A percentile compares a stretch with the other conserved stretches of the same genome.
Conservation (phyloP, 345 rosid species). For the Populus davidiana region DNA sequence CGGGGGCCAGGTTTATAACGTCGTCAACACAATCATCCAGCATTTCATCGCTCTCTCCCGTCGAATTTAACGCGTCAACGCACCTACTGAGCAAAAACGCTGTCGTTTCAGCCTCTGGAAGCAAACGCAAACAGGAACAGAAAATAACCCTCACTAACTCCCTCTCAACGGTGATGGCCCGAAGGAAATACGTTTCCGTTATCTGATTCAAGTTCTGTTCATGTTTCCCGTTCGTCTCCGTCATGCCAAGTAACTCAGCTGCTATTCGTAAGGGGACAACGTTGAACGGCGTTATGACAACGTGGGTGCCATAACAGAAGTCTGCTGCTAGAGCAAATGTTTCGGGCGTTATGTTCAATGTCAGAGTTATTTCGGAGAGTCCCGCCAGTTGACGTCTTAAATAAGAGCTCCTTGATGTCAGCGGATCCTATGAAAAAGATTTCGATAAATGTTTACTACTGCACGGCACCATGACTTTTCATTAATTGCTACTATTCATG, state of each 20-base stretch:
- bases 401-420: constrained; percentile 58
- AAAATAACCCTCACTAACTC: constrained; percentile 51
- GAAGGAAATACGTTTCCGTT: constrained; percentile 64
- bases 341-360: constrained; percentile 67
- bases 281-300: constrained; percentile 67
- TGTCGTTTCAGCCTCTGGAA: constrained; percentile 76
- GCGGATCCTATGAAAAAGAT: constrained; percentile 43
- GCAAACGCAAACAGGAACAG: constrained; percentile 52
- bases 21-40: constrained; percentile 43
- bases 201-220: constrained; percentile 46
- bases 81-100: constrained; percentile 56
- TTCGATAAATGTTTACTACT: too few species aligned
- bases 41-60: constrained; percentile 33
- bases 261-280: constrained; percentile 62
- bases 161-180: constrained; percentile 33
- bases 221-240: constrained; percentile 26
- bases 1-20: constrained; percentile 39
- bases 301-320: constrained; percentile 60
- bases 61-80: constrained; percentile 40
- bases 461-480: neutral
- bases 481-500: constrained; percentile 1
- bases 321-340: constrained; percentile 57
- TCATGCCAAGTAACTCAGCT: constrained; percentile 63
- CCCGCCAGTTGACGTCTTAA: constrained; percentile 62
- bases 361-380: constrained; percentile 55